Evolutionary conservation across 495 filamentous ascomycete species (phyloP).

Genomic region (Glonium stellatum): DNA sequence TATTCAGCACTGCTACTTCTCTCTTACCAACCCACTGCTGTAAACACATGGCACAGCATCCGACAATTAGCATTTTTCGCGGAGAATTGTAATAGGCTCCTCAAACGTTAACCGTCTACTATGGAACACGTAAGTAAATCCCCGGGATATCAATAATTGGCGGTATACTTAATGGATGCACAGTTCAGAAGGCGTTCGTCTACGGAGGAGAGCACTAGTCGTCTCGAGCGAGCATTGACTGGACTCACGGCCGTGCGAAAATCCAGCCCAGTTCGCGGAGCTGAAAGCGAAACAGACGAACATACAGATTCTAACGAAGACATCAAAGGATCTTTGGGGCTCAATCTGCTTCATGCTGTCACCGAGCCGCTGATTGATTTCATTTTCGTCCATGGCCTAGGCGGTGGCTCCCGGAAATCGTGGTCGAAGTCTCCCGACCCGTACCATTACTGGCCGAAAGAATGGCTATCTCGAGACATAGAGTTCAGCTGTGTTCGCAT

Average conservation of each 20-base stretch:
- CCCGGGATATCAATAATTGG: neutral
- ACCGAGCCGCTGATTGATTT: constrained; percentile 2
- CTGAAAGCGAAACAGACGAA: neutral
- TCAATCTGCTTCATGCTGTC: neutral
- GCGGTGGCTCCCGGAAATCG: constrained; percentile 19
- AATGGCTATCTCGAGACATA: constrained; percentile 37
- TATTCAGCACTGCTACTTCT: neutral
- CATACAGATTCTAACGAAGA: neutral
- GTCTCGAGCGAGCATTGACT: neutral
- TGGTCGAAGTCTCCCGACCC: constrained; percentile 6
- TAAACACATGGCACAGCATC: neutral
- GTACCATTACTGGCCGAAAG: constrained; percentile 34
- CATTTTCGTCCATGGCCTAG: constrained; percentile 19
- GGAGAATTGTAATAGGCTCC: neutral
- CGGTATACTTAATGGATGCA: neutral
- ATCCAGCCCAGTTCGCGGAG: neutral
- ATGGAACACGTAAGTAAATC: neutral
- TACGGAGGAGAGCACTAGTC: neutral
- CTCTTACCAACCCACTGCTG: neutral
- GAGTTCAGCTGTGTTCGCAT: constrained; percentile 35
- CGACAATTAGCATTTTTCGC: neutral
- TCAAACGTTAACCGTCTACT: neutral
- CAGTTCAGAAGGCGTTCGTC: neutral
- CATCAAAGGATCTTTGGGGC: constrained; percentile 1
- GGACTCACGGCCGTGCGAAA: neutral